Conservation (phyloP, 441 rosid species). For the Aleurites moluccanus region DNA sequence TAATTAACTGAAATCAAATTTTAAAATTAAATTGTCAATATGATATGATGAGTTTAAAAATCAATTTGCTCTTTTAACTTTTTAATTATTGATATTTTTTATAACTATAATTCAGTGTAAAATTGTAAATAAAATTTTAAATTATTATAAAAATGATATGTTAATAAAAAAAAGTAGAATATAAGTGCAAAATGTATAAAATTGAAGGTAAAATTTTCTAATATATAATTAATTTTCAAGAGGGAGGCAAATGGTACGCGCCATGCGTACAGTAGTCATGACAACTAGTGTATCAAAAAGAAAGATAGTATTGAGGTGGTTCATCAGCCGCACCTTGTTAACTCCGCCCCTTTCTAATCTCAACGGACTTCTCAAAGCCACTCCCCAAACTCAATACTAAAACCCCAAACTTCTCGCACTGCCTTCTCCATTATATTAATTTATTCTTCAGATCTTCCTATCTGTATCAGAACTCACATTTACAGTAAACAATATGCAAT, state of each 20-base stretch:
- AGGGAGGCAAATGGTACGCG: slow-evolving; percentile 13
- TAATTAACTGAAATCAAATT: too few species aligned
- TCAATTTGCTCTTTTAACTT: too few species aligned
- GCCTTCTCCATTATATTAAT: neutral
- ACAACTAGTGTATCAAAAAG: slow-evolving; percentile 1
- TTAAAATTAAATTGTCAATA: too few species aligned
- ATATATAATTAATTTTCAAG: neutral
- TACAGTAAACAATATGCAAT: slow-evolving; percentile 51
- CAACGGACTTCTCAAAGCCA: slow-evolving; percentile 46
- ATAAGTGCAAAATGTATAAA: neutral
- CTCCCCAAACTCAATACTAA: neutral
- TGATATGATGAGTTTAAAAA: too few species aligned
- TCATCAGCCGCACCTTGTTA: slow-evolving; percentile 43
- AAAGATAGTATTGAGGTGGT: slow-evolving; percentile 27
- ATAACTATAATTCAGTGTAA: too few species aligned
- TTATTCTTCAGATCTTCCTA: neutral
- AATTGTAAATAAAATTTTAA: too few species aligned
- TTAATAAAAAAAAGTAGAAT: too few species aligned
- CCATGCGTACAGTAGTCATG: slow-evolving; percentile 14
- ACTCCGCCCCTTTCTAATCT: slow-evolving; percentile 44
- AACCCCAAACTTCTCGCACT: slow-evolving; percentile 20
- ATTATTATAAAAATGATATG: too few species aligned
- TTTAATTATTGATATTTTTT: too few species aligned
- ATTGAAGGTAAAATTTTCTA: neutral
- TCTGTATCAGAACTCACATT: neutral